These are phyloP conservation scores for Beverwykella pulmonaria DNA, from an alignment of 495 filamentous ascomycete genomes.

Conservation along the genomic window DNA sequence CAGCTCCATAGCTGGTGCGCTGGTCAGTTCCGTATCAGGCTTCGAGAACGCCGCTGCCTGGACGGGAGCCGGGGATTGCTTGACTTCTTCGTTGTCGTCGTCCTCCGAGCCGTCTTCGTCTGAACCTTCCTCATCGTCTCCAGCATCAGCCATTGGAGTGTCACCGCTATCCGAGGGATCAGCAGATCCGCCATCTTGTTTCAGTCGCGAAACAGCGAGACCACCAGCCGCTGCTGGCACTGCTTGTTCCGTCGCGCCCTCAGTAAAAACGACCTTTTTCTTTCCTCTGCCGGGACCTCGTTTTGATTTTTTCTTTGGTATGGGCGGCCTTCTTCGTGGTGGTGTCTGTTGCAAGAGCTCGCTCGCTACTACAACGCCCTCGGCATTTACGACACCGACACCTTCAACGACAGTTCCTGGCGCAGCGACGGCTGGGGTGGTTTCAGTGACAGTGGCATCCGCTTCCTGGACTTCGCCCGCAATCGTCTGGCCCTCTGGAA, in stretches of 20 bases:
- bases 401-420: conserved; percentile 65
- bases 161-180: conserved; percentile 42
- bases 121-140: conserved; percentile 39
- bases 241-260: conserved; percentile 28
- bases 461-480: conserved; percentile 77
- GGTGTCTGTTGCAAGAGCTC: conserved; percentile 51
- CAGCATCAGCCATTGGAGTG: conserved; percentile 40
- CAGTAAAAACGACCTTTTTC: conserved; percentile 46
- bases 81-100: conserved; percentile 25
- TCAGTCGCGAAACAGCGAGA: conserved; percentile 23
- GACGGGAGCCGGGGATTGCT: conserved; percentile 14
- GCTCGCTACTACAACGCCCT: conserved; percentile 63
- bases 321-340: conserved; percentile 64
- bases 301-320: conserved; percentile 55
- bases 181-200: conserved; percentile 36
- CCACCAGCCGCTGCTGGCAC: conserved; percentile 34
- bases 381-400: conserved; percentile 61
- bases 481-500: conserved; percentile 76
- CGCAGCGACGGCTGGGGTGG: conserved; percentile 52
- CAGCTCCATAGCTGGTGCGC: background rate
- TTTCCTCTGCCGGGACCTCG: conserved; percentile 43
- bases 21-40: background rate
- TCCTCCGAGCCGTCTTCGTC: conserved; percentile 41
- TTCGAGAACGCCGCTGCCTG: conserved; percentile 4
- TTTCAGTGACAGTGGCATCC: conserved; percentile 44